A percentile compares a stretch with the other conserved stretches of the same genome.
These are phyloP conservation scores for Larix sibirica DNA, from an alignment of 83 land plant species.

Conservation along the genomic window DNA sequence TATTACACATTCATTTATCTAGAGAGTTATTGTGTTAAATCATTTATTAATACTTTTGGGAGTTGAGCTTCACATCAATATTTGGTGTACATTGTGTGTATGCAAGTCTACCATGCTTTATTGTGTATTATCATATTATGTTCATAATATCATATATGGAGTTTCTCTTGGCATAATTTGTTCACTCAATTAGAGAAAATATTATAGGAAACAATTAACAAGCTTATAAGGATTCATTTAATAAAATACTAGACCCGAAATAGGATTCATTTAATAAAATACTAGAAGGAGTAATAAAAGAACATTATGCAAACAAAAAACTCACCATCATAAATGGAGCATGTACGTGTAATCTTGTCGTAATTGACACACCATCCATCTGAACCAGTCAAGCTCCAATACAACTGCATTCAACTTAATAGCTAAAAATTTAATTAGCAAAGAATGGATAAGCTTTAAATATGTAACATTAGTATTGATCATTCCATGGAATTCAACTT, in stretches of 20 bases:
- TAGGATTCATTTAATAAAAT: neutral
- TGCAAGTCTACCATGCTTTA: too few species aligned
- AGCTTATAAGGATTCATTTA: neutral
- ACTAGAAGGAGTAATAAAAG: neutral
- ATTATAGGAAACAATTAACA: neutral
- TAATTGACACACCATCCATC: conserved; percentile 82
- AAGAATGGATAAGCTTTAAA: neutral
- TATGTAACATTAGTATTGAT: neutral
- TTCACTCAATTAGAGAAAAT: neutral
- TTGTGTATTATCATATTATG: too few species aligned
- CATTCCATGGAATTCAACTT: neutral
- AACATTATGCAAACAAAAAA: neutral
- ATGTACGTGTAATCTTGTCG: conserved; percentile 46
- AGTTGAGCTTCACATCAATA: too few species aligned
- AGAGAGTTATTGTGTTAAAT: too few species aligned
- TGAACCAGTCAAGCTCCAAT: conserved; percentile 56
- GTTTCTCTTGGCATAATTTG: neutral
- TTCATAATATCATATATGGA: too few species aligned
- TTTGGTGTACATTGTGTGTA: too few species aligned
- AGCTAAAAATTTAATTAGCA: neutral
- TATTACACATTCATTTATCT: too few species aligned
- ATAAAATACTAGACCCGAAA: neutral
- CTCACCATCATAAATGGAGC: conserved; percentile 57
- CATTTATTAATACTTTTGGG: too few species aligned
- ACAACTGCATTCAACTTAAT: conserved; percentile 34